These are phyloP conservation scores for Penicillium occitanis DNA, from an alignment of 2,329 filamentous ascomycete genomes.

Conservation along the genomic window DNA sequence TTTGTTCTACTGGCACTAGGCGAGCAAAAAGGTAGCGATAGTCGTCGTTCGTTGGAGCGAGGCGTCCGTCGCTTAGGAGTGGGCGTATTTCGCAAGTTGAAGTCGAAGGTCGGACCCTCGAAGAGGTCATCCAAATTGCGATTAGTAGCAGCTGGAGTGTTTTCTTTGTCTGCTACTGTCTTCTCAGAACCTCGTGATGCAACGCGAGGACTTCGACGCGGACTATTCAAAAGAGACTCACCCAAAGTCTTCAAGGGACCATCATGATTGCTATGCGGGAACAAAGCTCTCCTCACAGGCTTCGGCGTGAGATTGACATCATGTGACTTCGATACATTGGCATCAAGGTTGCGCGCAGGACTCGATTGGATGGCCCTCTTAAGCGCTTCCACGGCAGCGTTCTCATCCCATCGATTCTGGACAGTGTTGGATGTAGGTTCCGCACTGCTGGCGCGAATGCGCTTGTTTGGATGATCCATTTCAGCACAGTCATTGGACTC, in stretches of 20 bases:
- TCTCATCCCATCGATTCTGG: slow-evolving; percentile 38
- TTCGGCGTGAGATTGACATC: slow-evolving; percentile 58
- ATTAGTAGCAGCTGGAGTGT: slow-evolving; percentile 47
- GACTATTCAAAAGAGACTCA: slow-evolving; percentile 48
- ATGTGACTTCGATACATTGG: slow-evolving; percentile 42
- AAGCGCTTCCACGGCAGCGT: slow-evolving; percentile 48
- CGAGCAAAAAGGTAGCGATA: slow-evolving; percentile 41
- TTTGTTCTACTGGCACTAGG: slow-evolving; percentile 28
- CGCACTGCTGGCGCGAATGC: slow-evolving; percentile 50
- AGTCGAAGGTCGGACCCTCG: slow-evolving; percentile 53
- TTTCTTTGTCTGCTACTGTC: slow-evolving; percentile 58
- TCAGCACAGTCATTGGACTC: slow-evolving; percentile 13
- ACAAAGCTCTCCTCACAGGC: slow-evolving; percentile 49
- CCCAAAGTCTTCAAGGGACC: slow-evolving; percentile 39
- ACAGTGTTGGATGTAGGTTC: slow-evolving; percentile 43
- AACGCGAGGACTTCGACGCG: slow-evolving; percentile 46
- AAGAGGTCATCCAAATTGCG: slow-evolving; percentile 67
- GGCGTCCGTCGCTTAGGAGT: slow-evolving; percentile 56
- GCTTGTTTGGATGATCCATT: slow-evolving; percentile 38
- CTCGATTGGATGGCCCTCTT: slow-evolving; percentile 62
- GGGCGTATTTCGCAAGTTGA: slow-evolving; percentile 58
- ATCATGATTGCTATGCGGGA: slow-evolving; percentile 39
- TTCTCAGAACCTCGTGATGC: slow-evolving; percentile 39
- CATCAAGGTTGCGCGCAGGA: slow-evolving; percentile 54
- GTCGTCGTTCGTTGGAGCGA: slow-evolving; percentile 36